These are phyloP conservation scores for Pythium apleroticum DNA, from an alignment of 352 stramenopile species.

Conservation along the genomic window DNA sequence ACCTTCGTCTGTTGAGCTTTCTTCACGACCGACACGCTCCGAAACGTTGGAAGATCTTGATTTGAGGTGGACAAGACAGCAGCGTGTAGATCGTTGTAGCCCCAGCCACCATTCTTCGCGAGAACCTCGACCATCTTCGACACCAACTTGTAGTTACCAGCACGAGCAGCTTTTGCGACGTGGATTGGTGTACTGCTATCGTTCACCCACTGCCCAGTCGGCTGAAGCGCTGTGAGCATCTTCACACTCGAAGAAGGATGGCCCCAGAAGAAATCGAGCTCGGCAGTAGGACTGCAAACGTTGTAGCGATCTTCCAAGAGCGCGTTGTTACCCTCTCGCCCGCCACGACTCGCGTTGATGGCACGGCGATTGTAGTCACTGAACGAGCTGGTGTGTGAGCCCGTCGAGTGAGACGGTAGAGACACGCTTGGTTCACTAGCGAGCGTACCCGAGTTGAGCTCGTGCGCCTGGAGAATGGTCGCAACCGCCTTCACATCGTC, in stretches of 20 bases:
- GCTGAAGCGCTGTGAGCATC: conserved; percentile 66
- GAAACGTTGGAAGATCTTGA: conserved; percentile 45
- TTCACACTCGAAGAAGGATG: conserved; percentile 39
- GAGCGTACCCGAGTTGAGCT: conserved; percentile 37
- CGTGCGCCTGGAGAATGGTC: conserved; percentile 39
- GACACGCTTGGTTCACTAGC: conserved; percentile 39
- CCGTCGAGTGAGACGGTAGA: conserved; percentile 64
- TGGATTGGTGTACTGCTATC: conserved; percentile 26
- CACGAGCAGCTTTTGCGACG: conserved; percentile 32
- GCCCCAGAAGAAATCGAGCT: conserved; percentile 35
- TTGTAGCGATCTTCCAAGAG: conserved; percentile 42
- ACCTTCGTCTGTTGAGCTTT: conserved; percentile 53
- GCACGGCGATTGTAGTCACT: conserved; percentile 80
- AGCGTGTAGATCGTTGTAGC: conserved; percentile 56
- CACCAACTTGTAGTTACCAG: conserved; percentile 40
- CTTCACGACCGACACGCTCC: conserved; percentile 59
- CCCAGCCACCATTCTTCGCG: conserved; percentile 44
- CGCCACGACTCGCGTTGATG: conserved; percentile 76
- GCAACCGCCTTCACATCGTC: conserved; percentile 45
- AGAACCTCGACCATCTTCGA: conserved; percentile 52
- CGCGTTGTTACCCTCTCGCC: conserved; percentile 76
- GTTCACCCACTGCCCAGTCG: conserved; percentile 48
- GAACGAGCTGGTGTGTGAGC: conserved; percentile 68
- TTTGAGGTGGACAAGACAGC: conserved; percentile 41
- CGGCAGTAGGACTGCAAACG: conserved; percentile 3